A percentile compares a stretch with the other conserved stretches of the same genome.
These are phyloP conservation scores for Calycina herbarum DNA, from an alignment of 2,329 filamentous ascomycete genomes.

Conservation along the genomic window DNA sequence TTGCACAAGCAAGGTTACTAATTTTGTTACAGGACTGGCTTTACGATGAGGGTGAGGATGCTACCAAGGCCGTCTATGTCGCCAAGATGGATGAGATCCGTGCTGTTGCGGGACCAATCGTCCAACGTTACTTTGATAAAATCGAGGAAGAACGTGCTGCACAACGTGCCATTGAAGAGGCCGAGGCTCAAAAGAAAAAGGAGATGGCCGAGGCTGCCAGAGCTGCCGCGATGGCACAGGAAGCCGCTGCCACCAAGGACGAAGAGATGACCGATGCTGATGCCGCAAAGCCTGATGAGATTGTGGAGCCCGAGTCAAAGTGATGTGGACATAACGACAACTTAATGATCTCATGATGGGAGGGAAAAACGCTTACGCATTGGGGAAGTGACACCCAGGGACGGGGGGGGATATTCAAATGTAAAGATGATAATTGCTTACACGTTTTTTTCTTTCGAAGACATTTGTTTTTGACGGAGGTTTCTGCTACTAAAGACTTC, in stretches of 20 bases:
- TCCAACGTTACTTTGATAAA: slow-evolving; percentile 95
- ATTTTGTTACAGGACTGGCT: slow-evolving; percentile 77
- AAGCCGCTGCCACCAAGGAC: slow-evolving; percentile 46
- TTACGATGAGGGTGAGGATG: slow-evolving; percentile 94
- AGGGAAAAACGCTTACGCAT: not conserved
- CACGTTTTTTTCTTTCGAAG: not conserved
- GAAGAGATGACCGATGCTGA: slow-evolving; percentile 67
- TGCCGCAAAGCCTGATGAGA: slow-evolving; percentile 49
- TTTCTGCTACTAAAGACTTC: not conserved
- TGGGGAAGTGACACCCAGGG: not conserved
- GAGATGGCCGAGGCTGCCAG: slow-evolving; percentile 47
- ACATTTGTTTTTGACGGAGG: slow-evolving; percentile 1
- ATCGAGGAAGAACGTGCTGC: slow-evolving; percentile 82
- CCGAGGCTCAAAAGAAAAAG: slow-evolving; percentile 50
- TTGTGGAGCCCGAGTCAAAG: slow-evolving; percentile 34
- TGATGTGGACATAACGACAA: slow-evolving; percentile 14
- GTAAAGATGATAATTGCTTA: not conserved
- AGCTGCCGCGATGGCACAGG: slow-evolving; percentile 46
- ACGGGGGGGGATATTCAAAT: not conserved
- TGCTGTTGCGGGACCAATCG: slow-evolving; percentile 83
- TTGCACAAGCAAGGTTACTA: slow-evolving; percentile 22
- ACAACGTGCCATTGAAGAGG: slow-evolving; percentile 65
- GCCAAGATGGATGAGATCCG: slow-evolving; percentile 96
- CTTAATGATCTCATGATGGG: slow-evolving; percentile 7
- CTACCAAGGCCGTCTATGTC: slow-evolving; percentile 89